Evolutionary conservation across 1,139 yeast species (phyloP), one percentile per base, ranked within the genome.

Genomic region (Pichia sp.): DNA sequence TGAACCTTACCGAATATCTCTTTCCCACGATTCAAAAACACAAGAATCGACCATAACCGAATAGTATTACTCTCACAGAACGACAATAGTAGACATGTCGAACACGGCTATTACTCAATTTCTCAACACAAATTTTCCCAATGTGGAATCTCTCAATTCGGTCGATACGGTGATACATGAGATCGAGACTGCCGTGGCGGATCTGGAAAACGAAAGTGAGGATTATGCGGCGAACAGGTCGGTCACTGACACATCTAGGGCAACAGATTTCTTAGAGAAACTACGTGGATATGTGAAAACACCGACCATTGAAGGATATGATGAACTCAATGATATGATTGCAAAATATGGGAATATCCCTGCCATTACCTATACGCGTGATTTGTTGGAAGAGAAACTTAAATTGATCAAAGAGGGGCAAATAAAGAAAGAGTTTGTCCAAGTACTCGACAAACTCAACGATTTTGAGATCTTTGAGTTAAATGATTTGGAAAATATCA

Each of bases 401-500:
- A 42, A 46, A 23, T 40, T 56, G 19, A 10, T 41, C 5, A 22
- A 46, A 10, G 53, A 55, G 13, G 34, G 46, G 22, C 5, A 25
- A 31, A 26, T 37, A 1, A 37, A 26, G 12, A 28, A 37, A 9
- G 36, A 43, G 4, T 46, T 49, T 26, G 40, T 40, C 1, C 22
- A 26, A 2, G 18, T 55, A 9, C 18, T 48, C 1, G 30, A 42
- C n/a, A 41, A 48, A 40, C 36, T 55, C 9, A 40, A 19, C 12
- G 54, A 49, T 25, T 57, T 55, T 39, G 54, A 56, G 37, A 46
- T 47, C 18, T 49, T 51, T 21, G 50, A 54, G 16, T 16, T 52
- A 3, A 31, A 30, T 13, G 41, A 46, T 23, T 13, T 28, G 3
- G 2, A 22, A 12, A 45, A 47, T 22, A 23, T 34, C 2, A 25